These are phyloP conservation scores for Fragosphaeria purpurea DNA, from an alignment of 2,329 filamentous ascomycete genomes.

Conservation along the genomic window DNA sequence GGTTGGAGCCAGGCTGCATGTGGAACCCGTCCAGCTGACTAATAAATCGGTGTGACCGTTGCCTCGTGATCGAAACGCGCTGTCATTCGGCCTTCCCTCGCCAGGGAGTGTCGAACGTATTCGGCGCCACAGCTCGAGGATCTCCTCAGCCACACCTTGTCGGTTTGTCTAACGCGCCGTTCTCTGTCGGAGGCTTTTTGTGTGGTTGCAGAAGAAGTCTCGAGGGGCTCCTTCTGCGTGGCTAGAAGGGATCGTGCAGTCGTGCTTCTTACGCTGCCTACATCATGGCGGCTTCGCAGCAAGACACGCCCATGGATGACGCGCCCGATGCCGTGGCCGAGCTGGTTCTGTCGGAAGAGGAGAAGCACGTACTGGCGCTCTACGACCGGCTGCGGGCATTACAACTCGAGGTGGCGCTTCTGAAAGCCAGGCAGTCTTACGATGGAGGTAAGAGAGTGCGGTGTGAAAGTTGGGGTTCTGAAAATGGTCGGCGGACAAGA, in stretches of 20 bases:
- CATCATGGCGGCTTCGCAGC: slow-evolving; percentile 1
- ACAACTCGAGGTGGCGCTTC: slow-evolving; percentile 59
- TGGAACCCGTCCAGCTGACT: slow-evolving; percentile 1
- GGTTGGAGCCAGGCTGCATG: not conserved
- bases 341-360: slow-evolving; percentile 53
- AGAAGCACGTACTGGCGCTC: slow-evolving; percentile 56
- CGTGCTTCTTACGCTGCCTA: not conserved
- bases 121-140: not conserved
- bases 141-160: not conserved
- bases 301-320: slow-evolving; percentile 10
- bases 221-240: no score
- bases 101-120: not conserved
- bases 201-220: no score
- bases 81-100: not conserved
- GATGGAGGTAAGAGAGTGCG: slow-evolving; percentile 21
- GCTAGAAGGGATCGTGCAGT: no score
- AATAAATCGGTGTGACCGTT: slow-evolving; percentile 6
- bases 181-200: no score
- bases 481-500: not conserved
- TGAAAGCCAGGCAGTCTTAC: slow-evolving; percentile 39
- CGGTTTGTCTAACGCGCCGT: no score
- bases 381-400: slow-evolving; percentile 64
- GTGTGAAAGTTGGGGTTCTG: no score
- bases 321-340: slow-evolving; percentile 11
- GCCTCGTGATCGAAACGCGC: slow-evolving; percentile 8